phyloP scores from a whole-genome alignment of 371 early-diverging fungal genomes.

The Mortierella sp. region DNA sequence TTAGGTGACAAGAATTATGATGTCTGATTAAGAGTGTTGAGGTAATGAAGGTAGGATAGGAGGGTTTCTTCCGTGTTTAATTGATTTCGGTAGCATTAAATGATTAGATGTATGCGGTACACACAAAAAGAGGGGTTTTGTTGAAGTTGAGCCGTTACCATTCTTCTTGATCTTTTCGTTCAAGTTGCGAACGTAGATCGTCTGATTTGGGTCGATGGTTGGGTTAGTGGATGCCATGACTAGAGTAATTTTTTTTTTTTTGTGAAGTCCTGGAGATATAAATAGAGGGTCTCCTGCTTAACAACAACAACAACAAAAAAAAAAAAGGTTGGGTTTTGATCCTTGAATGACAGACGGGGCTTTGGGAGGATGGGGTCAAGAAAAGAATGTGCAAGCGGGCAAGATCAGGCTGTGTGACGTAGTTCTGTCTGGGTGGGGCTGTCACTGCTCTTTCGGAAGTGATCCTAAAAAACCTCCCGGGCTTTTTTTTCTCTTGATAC shows the following conservation, averaged over 20 bases:
- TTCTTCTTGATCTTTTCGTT: conserved; percentile 74
- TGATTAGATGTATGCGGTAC: not conserved
- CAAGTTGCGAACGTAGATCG: conserved; percentile 76
- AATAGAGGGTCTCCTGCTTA: not conserved
- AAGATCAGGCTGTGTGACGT: too few relatives aligned
- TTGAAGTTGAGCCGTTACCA: conserved; percentile 58
- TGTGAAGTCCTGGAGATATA: not conserved
- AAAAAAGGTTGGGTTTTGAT: not conserved
- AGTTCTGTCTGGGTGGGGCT: too few relatives aligned
- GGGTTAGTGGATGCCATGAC: conserved; percentile 34
- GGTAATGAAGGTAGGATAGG: too few relatives aligned
- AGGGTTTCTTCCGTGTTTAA: not conserved
- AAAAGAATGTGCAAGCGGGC: not conserved
- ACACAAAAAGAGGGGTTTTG: too few relatives aligned
- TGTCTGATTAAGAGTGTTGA: not conserved
- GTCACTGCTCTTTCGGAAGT: too few relatives aligned
- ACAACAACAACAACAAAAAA: not conserved
- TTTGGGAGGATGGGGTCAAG: not conserved
- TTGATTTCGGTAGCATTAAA: not conserved
- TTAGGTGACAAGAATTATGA: not conserved
- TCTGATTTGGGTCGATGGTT: conserved; percentile 68
- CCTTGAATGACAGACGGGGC: conserved; percentile 2
- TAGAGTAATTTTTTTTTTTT: too few relatives aligned
- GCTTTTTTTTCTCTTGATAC: too few relatives aligned
- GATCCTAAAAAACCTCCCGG: too few relatives aligned